Evolutionary conservation across 2,329 filamentous ascomycete genomes (phyloP).

Genomic region (Fusarium drepaniforme): DNA sequence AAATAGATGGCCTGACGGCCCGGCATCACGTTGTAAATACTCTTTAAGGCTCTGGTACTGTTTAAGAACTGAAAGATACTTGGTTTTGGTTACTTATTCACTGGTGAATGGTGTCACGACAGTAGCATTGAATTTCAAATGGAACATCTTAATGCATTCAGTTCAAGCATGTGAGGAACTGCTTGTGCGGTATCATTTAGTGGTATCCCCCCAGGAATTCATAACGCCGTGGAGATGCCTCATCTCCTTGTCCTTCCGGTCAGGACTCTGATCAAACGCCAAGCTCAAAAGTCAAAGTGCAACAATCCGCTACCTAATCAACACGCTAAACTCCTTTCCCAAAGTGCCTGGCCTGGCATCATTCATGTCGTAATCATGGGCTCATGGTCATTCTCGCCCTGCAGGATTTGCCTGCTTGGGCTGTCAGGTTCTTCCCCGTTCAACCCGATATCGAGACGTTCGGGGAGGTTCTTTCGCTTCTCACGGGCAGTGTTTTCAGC

Average conservation of each 20-base stretch:
- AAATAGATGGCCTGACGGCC: constrained; percentile 67
- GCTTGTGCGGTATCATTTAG: neutral
- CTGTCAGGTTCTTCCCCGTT: constrained; percentile 51
- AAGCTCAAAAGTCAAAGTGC: constrained; percentile 19
- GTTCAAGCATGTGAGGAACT: neutral
- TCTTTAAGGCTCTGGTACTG: constrained; percentile 35
- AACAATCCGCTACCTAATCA: constrained; percentile 26
- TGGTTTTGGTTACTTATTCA: neutral
- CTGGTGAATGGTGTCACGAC: neutral
- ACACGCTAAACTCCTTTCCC: constrained; percentile 26
- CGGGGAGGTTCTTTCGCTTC: constrained; percentile 47
- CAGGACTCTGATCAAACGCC: constrained; percentile 38
- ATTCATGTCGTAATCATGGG: constrained; percentile 65
- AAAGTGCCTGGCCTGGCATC: constrained; percentile 12
- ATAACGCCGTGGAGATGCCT: constrained; percentile 31
- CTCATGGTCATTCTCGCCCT: constrained; percentile 58
- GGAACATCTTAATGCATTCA: neutral
- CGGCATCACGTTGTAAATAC: constrained; percentile 45
- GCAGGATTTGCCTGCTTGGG: constrained; percentile 35
- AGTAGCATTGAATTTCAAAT: neutral
- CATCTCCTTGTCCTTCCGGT: constrained; percentile 25
- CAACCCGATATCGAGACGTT: constrained; percentile 53
- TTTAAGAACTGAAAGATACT: neutral
- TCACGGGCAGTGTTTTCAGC: constrained; percentile 74
- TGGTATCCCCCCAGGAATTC: neutral